Evolutionary conservation across 2,329 filamentous ascomycete genomes (phyloP).

Genomic region (Nothophaeocryptopus gaeumannii): DNA sequence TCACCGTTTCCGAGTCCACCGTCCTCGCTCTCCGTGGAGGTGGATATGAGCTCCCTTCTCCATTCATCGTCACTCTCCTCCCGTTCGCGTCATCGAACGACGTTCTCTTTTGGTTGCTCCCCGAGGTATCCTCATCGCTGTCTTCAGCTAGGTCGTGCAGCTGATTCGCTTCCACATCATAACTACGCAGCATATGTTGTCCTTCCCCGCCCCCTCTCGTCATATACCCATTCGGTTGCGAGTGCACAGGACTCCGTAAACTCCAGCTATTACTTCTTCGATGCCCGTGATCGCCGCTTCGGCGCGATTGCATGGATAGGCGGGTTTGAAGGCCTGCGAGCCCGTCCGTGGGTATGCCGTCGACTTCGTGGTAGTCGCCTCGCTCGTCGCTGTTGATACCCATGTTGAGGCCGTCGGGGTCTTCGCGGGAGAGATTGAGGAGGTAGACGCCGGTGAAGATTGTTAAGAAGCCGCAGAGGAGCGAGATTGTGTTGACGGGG

Average conservation of each 20-base stretch:
- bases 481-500: constrained; percentile 83
- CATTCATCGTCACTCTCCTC: constrained; percentile 13
- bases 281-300: constrained; percentile 59
- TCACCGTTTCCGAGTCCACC: constrained; percentile 15
- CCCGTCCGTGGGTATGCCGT: constrained; percentile 86
- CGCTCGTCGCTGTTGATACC: constrained; percentile 49
- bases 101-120: constrained; percentile 32
- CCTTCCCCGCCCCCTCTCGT: constrained; percentile 11
- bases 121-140: constrained; percentile 58
- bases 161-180: constrained; percentile 73
- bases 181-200: constrained; percentile 74
- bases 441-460: constrained; percentile 96
- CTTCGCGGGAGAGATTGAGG: constrained; percentile 87
- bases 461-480: constrained; percentile 87
- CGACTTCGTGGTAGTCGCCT: constrained; percentile 51
- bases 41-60: constrained; percentile 13
- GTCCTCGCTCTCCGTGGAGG: constrained; percentile 15
- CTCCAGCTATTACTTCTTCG: constrained; percentile 56
- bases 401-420: constrained; percentile 74
- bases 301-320: constrained; percentile 84
- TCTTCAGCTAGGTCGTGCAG: constrained; percentile 77
- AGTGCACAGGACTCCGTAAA: constrained; percentile 38
- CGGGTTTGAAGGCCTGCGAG: constrained; percentile 86
- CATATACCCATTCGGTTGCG: constrained; percentile 44
- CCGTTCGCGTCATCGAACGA: constrained; percentile 34